Evolutionary conservation across 306 rosid genomes (phyloP).

Genomic region (Herpetospermum pedunculosum): DNA sequence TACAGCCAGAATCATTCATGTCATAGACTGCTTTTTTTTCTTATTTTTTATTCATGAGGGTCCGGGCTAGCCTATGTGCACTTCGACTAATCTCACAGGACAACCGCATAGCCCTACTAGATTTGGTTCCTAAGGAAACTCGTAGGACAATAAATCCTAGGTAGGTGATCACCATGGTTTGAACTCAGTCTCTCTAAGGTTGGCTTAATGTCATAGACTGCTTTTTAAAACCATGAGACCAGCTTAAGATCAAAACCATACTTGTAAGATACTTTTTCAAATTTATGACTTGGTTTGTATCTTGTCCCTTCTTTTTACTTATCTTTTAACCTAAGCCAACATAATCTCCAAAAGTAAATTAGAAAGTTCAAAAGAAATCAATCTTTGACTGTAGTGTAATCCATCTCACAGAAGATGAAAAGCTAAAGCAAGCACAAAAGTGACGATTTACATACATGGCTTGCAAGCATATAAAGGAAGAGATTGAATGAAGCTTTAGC

Average conservation of each 20-base stretch:
- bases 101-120: no score
- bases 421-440: background rate
- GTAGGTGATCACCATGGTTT: no score
- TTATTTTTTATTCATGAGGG: no score
- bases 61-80: no score
- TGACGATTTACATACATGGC: slow-evolving; percentile 10
- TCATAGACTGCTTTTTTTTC: background rate
- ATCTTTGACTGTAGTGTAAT: background rate
- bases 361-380: background rate
- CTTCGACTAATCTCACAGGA: no score
- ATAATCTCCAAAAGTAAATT: background rate
- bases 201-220: background rate
- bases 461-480: slow-evolving; percentile 14
- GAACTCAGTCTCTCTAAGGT: no score
- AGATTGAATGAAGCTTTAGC: slow-evolving; percentile 13
- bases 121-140: no score
- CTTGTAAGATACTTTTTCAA: background rate
- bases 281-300: background rate
- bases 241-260: background rate
- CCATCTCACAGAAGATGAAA: background rate
- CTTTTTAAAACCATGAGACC: background rate
- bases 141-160: no score
- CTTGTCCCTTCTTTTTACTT: background rate
- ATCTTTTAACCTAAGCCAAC: background rate
- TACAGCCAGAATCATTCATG: background rate